Evolutionary conservation across 1,284 basidiomycete species (phyloP), one percentile per base, ranked within the genome.

Genomic region (Exobasidium cylindrosporum): DNA sequence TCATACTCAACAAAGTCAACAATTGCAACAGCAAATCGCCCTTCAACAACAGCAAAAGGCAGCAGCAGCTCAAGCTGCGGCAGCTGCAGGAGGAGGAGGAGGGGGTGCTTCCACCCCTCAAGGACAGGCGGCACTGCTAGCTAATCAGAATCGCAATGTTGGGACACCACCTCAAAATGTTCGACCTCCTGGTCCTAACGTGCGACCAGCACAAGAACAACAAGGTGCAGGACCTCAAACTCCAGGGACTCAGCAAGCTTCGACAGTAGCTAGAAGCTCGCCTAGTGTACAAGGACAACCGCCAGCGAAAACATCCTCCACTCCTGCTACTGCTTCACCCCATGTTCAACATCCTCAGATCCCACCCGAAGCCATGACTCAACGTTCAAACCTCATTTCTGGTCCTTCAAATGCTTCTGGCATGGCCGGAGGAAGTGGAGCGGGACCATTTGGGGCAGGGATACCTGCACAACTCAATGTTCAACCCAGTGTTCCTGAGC

Each of bases 391-490:
- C 54, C 35, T 40, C 35, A 40, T 40, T 40, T 40, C 35, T 7
- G 35, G 35, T 40, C 47, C 24, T 1, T 57, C 66, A 1, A 58
- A 66, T 0, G 60, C 66, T 1, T 70, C 67, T 40, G 58, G 62
- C 21, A 62, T 66, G 35, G 30, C 60, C 53, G 4, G 62, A 54
- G 31, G 32, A 24, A 44, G 53, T 44, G 17, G 17, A 10, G 29
- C 29, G 21, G 53, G 53, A 5, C 32, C 21, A n/a, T 26, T 55
- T 6, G 28, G 53, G 13, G 30, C 53, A 55, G 26, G 21, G 7
- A 73, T 72, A 30, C 67, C 71, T 0, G 62, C 69, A 11, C 56
- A 54, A 4, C 65, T 73, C 55, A 71, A 73, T 50, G 66, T 74
- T 7, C 55, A 60, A 1, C 44, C 61, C 0, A 58, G 30, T 5